Base-by-base conservation (phyloP, 805 yeast genomes). In the Teunomyces lycoperdinae region DNA sequence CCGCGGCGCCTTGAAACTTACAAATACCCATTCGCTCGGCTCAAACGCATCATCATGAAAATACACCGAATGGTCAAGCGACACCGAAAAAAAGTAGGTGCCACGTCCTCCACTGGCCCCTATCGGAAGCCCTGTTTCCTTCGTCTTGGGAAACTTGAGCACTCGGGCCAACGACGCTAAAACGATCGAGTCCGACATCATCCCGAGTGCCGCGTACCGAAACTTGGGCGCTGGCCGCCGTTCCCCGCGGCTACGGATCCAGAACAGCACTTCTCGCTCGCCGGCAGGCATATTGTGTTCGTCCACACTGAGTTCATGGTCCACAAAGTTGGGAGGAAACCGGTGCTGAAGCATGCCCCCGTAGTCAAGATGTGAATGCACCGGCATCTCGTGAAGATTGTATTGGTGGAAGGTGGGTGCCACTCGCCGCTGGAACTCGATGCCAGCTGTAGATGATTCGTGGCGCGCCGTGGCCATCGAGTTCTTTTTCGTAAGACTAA, bases 31-130 rank as follows among this genome's bases (percentile, higher is more conserved):
- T 6, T 63, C 52, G 10, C 60, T 58, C 7, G 70, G 70, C 43
- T 67, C 67, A 49, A 68, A 67, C 26, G 55, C 58, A 44, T 63
- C 69, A 45, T 68, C 72, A 49, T 68, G 73, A 51, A 68, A 66
- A 46, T 60, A 68, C 6, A 68, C 56, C 5, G 66, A 56, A 47
- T 68, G 73, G 51, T 68, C 73, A 30, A 68, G 55, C 6, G 69
- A 63, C 1, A 67, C 62, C 11, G 64, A 58, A 39, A 68, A 67
- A 46, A 63, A 67, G 48, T 65, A 56, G 10, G 56, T 52, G 9
- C 60, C 61, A 24, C 49, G 50, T 3, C 66, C 67, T 4, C 67
- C 68, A 29, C 53, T 58, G 5, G 34, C 10, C 3, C 28, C 34
- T 16, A 49, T 42, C n/a, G 58, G 55, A 11, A 55, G 34, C 16